Evolutionary conservation across 2,329 filamentous ascomycete species (phyloP), one percentile per base, ranked within the genome.

Genomic region (Alternaria novae-zelandiae): DNA sequence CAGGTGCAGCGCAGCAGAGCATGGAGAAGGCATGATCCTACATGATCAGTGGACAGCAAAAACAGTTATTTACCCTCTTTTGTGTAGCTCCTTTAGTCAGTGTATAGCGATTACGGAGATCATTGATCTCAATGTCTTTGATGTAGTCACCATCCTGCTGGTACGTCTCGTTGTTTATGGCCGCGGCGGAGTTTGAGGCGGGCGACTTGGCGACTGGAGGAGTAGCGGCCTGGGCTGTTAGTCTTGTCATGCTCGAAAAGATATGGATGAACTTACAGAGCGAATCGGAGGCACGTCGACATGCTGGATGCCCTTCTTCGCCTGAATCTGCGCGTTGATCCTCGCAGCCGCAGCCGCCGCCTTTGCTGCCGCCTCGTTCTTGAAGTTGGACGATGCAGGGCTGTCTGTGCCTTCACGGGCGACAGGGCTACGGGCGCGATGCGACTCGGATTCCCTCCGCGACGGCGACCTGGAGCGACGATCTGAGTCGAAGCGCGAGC

Each of bases 111-210:
- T 98, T 99, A 69, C 95, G 91, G 77, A 98, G 84, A 82, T 98
- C 95, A 82, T 99, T 99, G 85, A 99, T 93, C 85, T 98, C 96
- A 77, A 99, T 97, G 78, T 99, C 96, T 82, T 96, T 96, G 83
- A 99, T 98, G 80, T 92, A 98, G 82, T 99, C 96, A 74, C 96
- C 96, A 79, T 98, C 96, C 66, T 94, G 91, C 73, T 97, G 91
- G 79, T 98, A 98, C 79, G 97, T 91, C 74, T 95, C 93, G 80
- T 96, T 86, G 65, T 88, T 88, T 44, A 85, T 85, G 20, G 82
- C 81, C 30, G 79, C 75, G 20, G 79, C 79, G 54, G 78, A 71
- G 21, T 82, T 81, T 56, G 85, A 82, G 25, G 86, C 82, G 36
- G 86, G 83, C 50, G 88, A 87, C 78, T 87, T 87, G 54, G 80